phyloP scores from a whole-genome alignment of 345 rosid species.

The Lepidium africanum region DNA sequence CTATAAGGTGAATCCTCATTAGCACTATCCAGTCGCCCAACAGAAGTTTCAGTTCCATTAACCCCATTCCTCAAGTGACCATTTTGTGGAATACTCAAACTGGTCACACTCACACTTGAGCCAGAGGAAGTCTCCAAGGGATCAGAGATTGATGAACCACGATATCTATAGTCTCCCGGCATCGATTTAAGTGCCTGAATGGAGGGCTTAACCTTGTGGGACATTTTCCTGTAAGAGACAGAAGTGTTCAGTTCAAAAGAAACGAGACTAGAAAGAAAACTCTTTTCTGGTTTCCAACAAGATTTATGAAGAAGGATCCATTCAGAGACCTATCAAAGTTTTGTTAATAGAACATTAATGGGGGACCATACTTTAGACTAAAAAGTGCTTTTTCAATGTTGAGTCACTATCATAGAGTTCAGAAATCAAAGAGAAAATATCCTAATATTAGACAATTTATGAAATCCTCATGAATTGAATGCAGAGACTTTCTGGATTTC shows the following conservation, averaged over 20 bases:
- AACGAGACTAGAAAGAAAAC: constrained; percentile 29
- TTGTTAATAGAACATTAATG: constrained; percentile 27
- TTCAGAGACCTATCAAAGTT: constrained; percentile 23
- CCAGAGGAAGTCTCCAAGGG: constrained; percentile 26
- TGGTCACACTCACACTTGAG: constrained; percentile 6
- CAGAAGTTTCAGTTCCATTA: constrained; percentile 27
- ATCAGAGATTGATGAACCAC: constrained; percentile 42
- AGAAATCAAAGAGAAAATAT: background rate
- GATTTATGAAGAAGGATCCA: constrained; percentile 44
- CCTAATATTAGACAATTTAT: constrained; percentile 12
- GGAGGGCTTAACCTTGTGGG: constrained; percentile 42
- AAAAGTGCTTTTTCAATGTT: constrained; percentile 25
- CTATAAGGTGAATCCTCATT: constrained; percentile 79
- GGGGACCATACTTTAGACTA: constrained; percentile 50
- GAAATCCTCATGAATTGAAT: constrained; percentile 1
- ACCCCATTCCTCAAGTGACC: constrained; percentile 30
- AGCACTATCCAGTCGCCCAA: constrained; percentile 16
- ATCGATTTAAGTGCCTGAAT: constrained; percentile 62
- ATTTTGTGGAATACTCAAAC: constrained; percentile 34
- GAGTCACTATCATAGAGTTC: constrained; percentile 37
- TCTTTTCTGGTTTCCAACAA: constrained; percentile 27
- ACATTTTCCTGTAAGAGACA: constrained; percentile 43
- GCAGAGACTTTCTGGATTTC: constrained; percentile 1
- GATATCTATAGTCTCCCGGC: constrained; percentile 59
- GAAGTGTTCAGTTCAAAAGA: constrained; percentile 22